phyloP scores from a whole-genome alignment of 1,284 basidiomycete species.

The Mycosarcoma maydis region DNA sequence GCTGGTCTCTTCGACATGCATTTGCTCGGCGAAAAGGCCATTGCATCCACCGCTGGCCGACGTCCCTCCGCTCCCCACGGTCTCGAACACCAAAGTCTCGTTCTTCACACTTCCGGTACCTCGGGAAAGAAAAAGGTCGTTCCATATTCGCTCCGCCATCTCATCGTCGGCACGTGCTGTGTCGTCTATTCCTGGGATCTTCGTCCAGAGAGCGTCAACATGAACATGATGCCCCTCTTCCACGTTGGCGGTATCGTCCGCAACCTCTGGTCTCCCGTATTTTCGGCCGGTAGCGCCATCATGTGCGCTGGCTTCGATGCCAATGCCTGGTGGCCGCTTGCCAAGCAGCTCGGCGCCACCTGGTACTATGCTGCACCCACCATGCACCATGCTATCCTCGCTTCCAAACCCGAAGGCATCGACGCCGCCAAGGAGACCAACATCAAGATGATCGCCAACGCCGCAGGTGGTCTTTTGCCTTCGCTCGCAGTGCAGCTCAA shows the following conservation, averaged over 20 bases:
- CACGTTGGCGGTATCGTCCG: slow-evolving; percentile 67
- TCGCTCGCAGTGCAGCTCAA: slow-evolving; percentile 65
- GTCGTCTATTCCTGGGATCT: slow-evolving; percentile 66
- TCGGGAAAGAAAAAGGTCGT: slow-evolving; percentile 67
- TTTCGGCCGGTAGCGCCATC: slow-evolving; percentile 65
- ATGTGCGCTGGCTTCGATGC: slow-evolving; percentile 66
- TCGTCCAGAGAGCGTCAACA: slow-evolving; percentile 63
- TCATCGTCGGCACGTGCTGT: slow-evolving; percentile 65
- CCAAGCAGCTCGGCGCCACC: slow-evolving; percentile 63
- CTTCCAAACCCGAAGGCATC: slow-evolving; percentile 60
- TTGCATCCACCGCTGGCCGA: slow-evolving; percentile 41
- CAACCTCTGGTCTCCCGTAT: slow-evolving; percentile 65
- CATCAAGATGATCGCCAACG: slow-evolving; percentile 66
- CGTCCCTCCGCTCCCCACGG: slow-evolving; percentile 55
- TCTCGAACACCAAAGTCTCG: slow-evolving; percentile 63
- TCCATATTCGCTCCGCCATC: slow-evolving; percentile 64
- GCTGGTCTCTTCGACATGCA: slow-evolving; percentile 65
- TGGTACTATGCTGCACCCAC: slow-evolving; percentile 67
- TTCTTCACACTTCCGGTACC: slow-evolving; percentile 66
- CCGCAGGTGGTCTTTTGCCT: slow-evolving; percentile 65
- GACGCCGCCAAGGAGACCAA: slow-evolving; percentile 54
- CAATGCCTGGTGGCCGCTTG: slow-evolving; percentile 65
- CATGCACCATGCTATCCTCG: slow-evolving; percentile 67
- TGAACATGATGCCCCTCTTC: slow-evolving; percentile 68
- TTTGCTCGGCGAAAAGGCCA: slow-evolving; percentile 42